phyloP scores from a whole-genome alignment of 768 basidiomycete species.

The Termitomyces sp. region DNA sequence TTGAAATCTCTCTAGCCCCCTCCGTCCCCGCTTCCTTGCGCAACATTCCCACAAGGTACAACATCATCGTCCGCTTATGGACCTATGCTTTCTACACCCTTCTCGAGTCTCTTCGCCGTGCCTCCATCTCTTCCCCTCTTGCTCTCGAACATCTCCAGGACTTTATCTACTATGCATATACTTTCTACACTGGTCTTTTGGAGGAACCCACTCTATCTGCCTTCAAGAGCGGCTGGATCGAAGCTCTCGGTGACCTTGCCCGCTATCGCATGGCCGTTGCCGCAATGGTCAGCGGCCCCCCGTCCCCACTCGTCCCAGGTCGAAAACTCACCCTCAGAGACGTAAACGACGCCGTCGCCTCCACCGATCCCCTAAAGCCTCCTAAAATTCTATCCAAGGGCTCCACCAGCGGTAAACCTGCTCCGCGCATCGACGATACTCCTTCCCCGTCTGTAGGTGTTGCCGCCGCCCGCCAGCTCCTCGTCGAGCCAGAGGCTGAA shows the following conservation, averaged over 20 bases:
- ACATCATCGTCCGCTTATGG: slow-evolving; percentile 93
- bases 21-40: slow-evolving; percentile 85
- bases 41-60: slow-evolving; percentile 89
- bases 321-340: slow-evolving; percentile 53
- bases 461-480: slow-evolving; percentile 74
- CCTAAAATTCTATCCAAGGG: slow-evolving; percentile 6
- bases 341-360: slow-evolving; percentile 39
- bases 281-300: slow-evolving; percentile 62
- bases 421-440: slow-evolving; percentile 58
- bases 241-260: slow-evolving; percentile 94
- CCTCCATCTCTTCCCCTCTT: slow-evolving; percentile 61
- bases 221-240: slow-evolving; percentile 88
- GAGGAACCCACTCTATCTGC: slow-evolving; percentile 69
- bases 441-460: slow-evolving; percentile 78
- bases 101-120: slow-evolving; percentile 84
- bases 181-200: slow-evolving; percentile 84
- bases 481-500: slow-evolving; percentile 89
- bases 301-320: slow-evolving; percentile 20
- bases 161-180: slow-evolving; percentile 93
- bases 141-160: slow-evolving; percentile 92
- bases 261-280: slow-evolving; percentile 95
- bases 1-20: slow-evolving; percentile 81
- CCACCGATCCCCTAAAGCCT: slow-evolving; percentile 6
- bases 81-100: slow-evolving; percentile 85
- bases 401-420: slow-evolving; percentile 43